A percentile compares a stretch with the other conserved stretches of the same genome.
phyloP scores from a whole-genome alignment of 225 moss, liverwort and hornwort genomes.

The Physcomitrium patens region DNA sequence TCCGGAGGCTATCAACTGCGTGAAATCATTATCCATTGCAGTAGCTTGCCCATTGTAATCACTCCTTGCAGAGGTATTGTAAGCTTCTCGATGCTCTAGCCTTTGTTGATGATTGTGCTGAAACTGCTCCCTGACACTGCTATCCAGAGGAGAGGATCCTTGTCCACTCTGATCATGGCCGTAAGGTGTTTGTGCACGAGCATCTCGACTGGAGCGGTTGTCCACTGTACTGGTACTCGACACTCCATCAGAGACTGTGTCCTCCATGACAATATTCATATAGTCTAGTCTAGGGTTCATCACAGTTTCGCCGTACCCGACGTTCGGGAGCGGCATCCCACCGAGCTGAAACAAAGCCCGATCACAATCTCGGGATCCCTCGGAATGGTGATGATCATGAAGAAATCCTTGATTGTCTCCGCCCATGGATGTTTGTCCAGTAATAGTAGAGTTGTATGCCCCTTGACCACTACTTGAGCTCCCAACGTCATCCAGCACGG shows the following conservation, averaged over 20 bases:
- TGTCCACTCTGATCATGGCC: constrained; percentile 2
- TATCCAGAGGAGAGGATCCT: constrained; percentile 3
- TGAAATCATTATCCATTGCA: constrained; percentile 17
- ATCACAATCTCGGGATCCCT: constrained; percentile 14
- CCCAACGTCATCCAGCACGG: constrained; percentile 22
- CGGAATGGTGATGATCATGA: constrained; percentile 19
- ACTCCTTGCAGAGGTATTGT: not conserved
- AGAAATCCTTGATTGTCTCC: constrained; percentile 10
- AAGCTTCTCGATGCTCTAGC: constrained; percentile 21
- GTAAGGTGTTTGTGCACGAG: constrained; percentile 6
- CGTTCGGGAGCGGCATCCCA: too few relatives aligned
- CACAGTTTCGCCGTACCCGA: not conserved
- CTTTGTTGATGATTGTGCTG: constrained; percentile 1
- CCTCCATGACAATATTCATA: constrained; percentile 28
- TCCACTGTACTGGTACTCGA: constrained; percentile 31
- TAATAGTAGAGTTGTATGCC: constrained; percentile 11
- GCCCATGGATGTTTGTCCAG: not conserved
- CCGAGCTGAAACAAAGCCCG: constrained; percentile 6
- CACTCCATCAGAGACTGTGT: constrained; percentile 30
- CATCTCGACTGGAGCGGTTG: constrained; percentile 17
- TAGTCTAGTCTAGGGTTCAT: not conserved
- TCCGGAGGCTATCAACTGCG: constrained; percentile 27
- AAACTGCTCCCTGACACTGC: not conserved
- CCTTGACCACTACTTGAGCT: constrained; percentile 27
- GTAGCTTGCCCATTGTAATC: not conserved